A percentile compares a stretch with the other conserved stretches of the same genome.
Conservation (phyloP, 73 alveolate species). For the Paramecium pentaurelia region DNA sequence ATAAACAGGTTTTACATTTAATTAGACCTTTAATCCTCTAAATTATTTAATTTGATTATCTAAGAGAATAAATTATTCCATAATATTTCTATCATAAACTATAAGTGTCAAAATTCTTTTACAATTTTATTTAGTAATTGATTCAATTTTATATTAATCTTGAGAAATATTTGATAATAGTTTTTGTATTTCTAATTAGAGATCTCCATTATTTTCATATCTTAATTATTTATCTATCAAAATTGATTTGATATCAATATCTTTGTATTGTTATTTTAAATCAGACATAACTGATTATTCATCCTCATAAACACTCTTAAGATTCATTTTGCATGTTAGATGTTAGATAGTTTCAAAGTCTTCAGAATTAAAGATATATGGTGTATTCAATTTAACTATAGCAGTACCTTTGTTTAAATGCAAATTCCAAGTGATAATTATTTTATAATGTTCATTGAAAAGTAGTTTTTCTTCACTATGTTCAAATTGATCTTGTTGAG, state of each 20-base stretch:
- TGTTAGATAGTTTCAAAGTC: neutral
- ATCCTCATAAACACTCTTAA: neutral
- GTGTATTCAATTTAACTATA: neutral
- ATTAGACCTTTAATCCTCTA: neutral
- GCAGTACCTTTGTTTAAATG: conserved; percentile 4
- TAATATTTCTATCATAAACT: neutral
- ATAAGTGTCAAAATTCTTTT: neutral
- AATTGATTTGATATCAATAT: neutral
- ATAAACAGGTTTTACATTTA: neutral
- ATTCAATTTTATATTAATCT: neutral
- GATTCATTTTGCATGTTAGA: neutral
- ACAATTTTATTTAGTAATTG: neutral
- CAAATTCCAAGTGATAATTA: neutral
- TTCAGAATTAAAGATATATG: neutral
- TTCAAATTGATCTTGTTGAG: conserved; percentile 3
- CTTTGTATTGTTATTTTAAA: neutral
- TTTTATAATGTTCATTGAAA: neutral
- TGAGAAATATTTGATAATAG: neutral
- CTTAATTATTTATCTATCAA: neutral
- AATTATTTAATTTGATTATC: neutral
- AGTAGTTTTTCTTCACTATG: neutral
- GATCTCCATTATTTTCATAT: conserved; percentile 35
- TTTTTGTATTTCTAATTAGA: neutral
- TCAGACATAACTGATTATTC: neutral
- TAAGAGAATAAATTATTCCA: neutral